Evolutionary conservation across 2,329 filamentous ascomycete species (phyloP).

Genomic region (Ceratocystis colombiana): DNA sequence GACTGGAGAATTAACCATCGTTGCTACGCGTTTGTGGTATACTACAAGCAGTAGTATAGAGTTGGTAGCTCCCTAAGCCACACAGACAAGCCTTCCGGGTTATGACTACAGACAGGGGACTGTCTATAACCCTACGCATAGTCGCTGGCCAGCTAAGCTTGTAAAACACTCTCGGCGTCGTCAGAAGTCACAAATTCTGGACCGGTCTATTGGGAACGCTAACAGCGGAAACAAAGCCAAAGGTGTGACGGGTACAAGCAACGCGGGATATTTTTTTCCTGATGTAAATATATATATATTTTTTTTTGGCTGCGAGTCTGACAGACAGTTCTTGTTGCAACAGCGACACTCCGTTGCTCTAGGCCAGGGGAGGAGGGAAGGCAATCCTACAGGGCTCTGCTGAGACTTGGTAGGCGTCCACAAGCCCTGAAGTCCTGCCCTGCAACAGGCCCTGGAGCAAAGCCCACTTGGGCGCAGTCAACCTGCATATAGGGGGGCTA

Average conservation of each 20-base stretch:
- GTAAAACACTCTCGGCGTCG: too few relatives aligned
- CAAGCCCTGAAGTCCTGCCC: neutral
- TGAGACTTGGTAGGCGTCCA: neutral
- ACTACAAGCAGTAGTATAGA: too few relatives aligned
- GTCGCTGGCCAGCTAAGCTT: too few relatives aligned
- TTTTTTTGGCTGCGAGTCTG: neutral
- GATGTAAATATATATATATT: neutral
- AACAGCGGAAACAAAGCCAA: neutral
- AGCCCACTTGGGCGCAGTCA: neutral
- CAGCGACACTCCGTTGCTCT: neutral
- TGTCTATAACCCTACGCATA: too few relatives aligned
- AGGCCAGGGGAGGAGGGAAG: neutral
- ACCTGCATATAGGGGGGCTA: conserved; percentile 1
- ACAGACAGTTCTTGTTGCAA: too few relatives aligned
- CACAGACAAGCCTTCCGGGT: too few relatives aligned
- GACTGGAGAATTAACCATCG: neutral
- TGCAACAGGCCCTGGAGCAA: neutral
- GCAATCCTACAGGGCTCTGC: neutral
- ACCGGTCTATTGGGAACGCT: neutral
- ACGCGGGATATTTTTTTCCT: neutral
- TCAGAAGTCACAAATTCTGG: too few relatives aligned
- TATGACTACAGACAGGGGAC: too few relatives aligned
- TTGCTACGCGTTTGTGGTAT: too few relatives aligned
- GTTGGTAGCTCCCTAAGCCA: too few relatives aligned
- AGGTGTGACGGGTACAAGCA: neutral